Evolutionary conservation across 2,329 filamentous ascomycete species (phyloP).

Genomic region (Ophiostoma himal-ulmi): DNA sequence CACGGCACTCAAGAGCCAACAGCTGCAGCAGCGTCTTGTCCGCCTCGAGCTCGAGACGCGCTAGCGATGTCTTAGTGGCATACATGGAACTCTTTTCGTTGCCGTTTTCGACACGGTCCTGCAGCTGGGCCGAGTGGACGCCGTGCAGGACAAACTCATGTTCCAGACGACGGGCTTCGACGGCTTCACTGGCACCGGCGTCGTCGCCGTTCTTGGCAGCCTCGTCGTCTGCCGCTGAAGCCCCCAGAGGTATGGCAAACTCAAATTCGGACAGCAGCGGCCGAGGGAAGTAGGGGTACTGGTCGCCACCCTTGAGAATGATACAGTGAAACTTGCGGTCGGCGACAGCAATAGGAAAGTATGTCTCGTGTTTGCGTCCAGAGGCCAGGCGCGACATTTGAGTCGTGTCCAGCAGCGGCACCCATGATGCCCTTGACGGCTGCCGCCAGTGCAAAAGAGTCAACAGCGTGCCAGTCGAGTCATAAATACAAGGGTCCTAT

Average conservation of each 20-base stretch:
- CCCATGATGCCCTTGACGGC: conserved; percentile 80
- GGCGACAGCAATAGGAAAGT: conserved; percentile 93
- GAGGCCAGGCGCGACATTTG: conserved; percentile 73
- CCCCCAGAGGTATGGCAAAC: conserved; percentile 73
- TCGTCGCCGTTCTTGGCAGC: conserved; percentile 32
- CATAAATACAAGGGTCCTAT: conserved; percentile 88
- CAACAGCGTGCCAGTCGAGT: conserved; percentile 81
- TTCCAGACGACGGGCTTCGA: conserved; percentile 62
- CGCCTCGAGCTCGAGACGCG: conserved; percentile 70
- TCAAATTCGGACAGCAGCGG: conserved; percentile 90
- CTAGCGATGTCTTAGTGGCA: conserved; percentile 60
- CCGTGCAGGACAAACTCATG: conserved; percentile 73
- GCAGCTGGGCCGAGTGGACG: conserved; percentile 65
- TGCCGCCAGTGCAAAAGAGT: conserved; percentile 87
- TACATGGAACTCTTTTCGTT: conserved; percentile 55
- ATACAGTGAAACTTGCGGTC: conserved; percentile 95
- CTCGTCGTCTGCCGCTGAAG: conserved; percentile 25
- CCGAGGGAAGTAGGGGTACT: conserved; percentile 86
- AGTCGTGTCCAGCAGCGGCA: conserved; percentile 85
- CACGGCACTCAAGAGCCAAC: conserved; percentile 81
- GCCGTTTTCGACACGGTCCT: conserved; percentile 59
- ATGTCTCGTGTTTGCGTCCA: conserved; percentile 80
- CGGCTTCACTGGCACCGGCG: conserved; percentile 33
- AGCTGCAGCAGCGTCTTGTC: conserved; percentile 89
- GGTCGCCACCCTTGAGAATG: conserved; percentile 92